Evolutionary conservation across 1,284 basidiomycete genomes (phyloP), one percentile per base, ranked within the genome.

Genomic region (Melampsora larici-populina): DNA sequence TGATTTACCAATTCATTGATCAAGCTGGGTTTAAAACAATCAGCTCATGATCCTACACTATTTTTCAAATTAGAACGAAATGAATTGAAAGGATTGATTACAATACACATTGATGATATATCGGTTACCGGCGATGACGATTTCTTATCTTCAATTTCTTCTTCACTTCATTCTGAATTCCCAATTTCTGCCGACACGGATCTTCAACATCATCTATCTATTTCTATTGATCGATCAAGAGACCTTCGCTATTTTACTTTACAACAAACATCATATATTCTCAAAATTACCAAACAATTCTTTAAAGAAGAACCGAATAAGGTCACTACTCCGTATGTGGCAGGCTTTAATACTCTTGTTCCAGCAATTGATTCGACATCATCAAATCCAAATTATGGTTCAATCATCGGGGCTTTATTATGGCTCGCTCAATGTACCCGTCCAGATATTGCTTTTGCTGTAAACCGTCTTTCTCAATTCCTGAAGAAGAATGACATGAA

Each of bases 401-500:
- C n/a, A n/a, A n/a, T n/a, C n/a, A n/a, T n/a, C 11, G 24, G 60
- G 11, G 21, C 60, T 63, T 24, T 68, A 4, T 18, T 46, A 4
- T 68, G 66, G 66, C 31, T 68, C 26, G 33, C 66, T 24, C 66
- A 68, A 24, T 63, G n/a, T n/a, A n/a, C n/a, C n/a, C n/a, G n/a
- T n/a, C n/a, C n/a, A n/a, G n/a, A n/a, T n/a, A n/a, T n/a, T 11
- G 11, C 13, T 26, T 63, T 63, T 63, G 21, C 29, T 11, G 60
- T 63, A 31, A 63, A 63, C 24, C n/a, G 24, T 9, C 24, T 63
- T 11, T 63, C 60, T 31, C 60, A 63, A 31, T 63, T 63, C 24
- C 29, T 63, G 29, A 63, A 63, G 24, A 11, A 63, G 15, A 49
- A 49, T 21, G 21, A 49, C 48, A 11, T 49, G 21, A 21, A 11